Percentiles rank a stretch among this genome's conserved stretches.
These are phyloP conservation scores for Leccinellum luteum DNA, from an alignment of 768 basidiomycete genomes.

Conservation along the genomic window DNA sequence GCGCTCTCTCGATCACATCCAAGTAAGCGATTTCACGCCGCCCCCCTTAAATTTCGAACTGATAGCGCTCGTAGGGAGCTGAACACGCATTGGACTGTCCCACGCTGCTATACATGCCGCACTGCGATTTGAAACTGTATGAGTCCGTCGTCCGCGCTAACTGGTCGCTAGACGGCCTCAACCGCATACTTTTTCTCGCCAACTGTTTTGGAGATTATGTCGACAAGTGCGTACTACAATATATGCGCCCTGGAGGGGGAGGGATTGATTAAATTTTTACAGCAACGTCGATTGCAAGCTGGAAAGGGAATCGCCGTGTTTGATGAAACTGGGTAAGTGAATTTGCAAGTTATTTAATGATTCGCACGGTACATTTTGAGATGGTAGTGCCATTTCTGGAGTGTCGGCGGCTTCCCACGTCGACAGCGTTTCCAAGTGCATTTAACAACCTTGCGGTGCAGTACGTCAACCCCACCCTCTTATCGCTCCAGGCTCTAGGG, in stretches of 20 bases:
- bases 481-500: slow-evolving; percentile 13
- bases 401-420: slow-evolving; percentile 47
- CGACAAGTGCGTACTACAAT: slow-evolving; percentile 51
- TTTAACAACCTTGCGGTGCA: slow-evolving; percentile 70
- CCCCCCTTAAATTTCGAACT: slow-evolving; percentile 5
- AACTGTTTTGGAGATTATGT: slow-evolving; percentile 67
- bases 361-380: slow-evolving; percentile 9
- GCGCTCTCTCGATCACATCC: slow-evolving; percentile 41
- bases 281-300: slow-evolving; percentile 56
- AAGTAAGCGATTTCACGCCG: slow-evolving; percentile 41
- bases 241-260: background rate
- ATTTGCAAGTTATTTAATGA: slow-evolving; percentile 2
- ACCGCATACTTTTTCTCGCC: slow-evolving; percentile 55
- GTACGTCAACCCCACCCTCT: slow-evolving; percentile 33
- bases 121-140: slow-evolving; percentile 72
- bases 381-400: slow-evolving; percentile 48
- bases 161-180: slow-evolving; percentile 48
- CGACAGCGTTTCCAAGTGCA: slow-evolving; percentile 52
- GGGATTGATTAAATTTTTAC: slow-evolving; percentile 4
- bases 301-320: slow-evolving; percentile 48
- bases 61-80: slow-evolving; percentile 29
- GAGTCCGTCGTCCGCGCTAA: slow-evolving; percentile 63
- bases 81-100: slow-evolving; percentile 36
- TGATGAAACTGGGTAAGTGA: slow-evolving; percentile 53
- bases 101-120: slow-evolving; percentile 76